A percentile compares a stretch with the other conserved stretches of the same genome.
phyloP scores from a whole-genome alignment of 192 early-diverging fungal species.

The Backusella morwellensis region DNA sequence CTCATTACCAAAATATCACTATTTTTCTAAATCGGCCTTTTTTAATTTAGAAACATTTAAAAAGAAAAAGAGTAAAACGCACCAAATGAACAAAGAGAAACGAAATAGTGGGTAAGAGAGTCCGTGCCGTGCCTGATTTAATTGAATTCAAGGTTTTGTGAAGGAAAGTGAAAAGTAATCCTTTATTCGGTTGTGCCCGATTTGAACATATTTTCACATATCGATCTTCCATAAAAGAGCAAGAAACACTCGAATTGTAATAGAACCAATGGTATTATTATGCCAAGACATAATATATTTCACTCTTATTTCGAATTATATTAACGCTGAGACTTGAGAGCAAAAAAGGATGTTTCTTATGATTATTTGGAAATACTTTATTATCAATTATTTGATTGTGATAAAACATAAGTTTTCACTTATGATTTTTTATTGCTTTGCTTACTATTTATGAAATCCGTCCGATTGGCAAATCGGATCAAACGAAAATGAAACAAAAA shows the following conservation, averaged over 20 bases:
- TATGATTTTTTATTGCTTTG: background rate
- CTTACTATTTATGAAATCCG: background rate
- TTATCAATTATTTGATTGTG: background rate
- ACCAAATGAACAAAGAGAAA: background rate
- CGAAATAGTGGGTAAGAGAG: background rate
- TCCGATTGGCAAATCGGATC: too few relatives aligned
- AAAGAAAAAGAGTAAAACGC: background rate
- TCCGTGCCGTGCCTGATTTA: background rate
- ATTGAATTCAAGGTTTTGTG: background rate
- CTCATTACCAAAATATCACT: background rate
- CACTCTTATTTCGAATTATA: background rate
- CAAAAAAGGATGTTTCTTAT: background rate
- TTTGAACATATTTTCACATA: background rate
- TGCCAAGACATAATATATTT: constrained; percentile 1
- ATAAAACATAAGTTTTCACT: background rate
- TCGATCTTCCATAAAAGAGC: background rate
- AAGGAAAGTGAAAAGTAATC: background rate
- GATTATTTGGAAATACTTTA: background rate
- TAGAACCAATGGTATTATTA: background rate
- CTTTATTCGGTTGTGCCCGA: background rate
- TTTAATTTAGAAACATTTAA: background rate
- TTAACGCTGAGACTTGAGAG: background rate
- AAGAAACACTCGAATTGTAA: background rate
- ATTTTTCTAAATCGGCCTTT: background rate
- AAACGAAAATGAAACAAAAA: background rate